Conservation (phyloP, 1,284 basidiomycete genomes). For the Phellopilus nigrolimitatus region DNA sequence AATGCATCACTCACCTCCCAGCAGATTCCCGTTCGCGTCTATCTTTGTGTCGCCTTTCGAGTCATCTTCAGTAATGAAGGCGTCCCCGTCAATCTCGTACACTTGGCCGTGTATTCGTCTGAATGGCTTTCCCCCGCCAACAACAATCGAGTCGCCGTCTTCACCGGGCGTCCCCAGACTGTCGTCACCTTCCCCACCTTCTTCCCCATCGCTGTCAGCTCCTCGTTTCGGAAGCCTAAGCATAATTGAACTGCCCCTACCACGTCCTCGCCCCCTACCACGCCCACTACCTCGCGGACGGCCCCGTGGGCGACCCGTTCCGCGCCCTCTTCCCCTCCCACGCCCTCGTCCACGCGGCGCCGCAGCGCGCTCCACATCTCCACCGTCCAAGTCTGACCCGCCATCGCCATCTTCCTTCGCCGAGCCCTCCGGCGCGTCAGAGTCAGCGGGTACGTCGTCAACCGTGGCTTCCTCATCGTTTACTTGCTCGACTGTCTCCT, state of each 20-base stretch:
- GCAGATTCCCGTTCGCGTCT: slow-evolving; percentile 77
- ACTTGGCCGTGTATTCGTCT: slow-evolving; percentile 70
- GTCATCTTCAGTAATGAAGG: slow-evolving; percentile 81
- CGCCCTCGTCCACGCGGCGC: slow-evolving; percentile 30
- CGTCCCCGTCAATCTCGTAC: slow-evolving; percentile 83
- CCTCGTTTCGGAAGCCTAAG: slow-evolving; percentile 33
- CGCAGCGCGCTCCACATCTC: slow-evolving; percentile 22
- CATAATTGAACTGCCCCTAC: slow-evolving; percentile 37
- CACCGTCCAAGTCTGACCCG: slow-evolving; percentile 23
- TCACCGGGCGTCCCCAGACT: slow-evolving; percentile 21
- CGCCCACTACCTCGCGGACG: slow-evolving; percentile 19
- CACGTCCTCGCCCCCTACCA: slow-evolving; percentile 38
- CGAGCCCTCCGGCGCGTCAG: slow-evolving; percentile 19
- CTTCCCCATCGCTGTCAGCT: slow-evolving; percentile 46
- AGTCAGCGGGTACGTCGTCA: slow-evolving; percentile 17
- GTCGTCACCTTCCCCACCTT: slow-evolving; percentile 39
- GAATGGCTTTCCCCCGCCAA: slow-evolving; percentile 62
- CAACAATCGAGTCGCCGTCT: slow-evolving; percentile 33
- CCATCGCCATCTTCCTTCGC: slow-evolving; percentile 20
- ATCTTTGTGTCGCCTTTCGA: slow-evolving; percentile 90
- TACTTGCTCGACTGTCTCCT: slow-evolving; percentile 21
- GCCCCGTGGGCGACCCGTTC: slow-evolving; percentile 21
- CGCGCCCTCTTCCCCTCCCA: slow-evolving; percentile 34
- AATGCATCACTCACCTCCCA: slow-evolving; percentile 61
- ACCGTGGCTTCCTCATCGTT: slow-evolving; percentile 19